These are phyloP conservation scores for Kondoa malvinella DNA, from an alignment of 768 basidiomycete species.

Conservation along the genomic window DNA sequence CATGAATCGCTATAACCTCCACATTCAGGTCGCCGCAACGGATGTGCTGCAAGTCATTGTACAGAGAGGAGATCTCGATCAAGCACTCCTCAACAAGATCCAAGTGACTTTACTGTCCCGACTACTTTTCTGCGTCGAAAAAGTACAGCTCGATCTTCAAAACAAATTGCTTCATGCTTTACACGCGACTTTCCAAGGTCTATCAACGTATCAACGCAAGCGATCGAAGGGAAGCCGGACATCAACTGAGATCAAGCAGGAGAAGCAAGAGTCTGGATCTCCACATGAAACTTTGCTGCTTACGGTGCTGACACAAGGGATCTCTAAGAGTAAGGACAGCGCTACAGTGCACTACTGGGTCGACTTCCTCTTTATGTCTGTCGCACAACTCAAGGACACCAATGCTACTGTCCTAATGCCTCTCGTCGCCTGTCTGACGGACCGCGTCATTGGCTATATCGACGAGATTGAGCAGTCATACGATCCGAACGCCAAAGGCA, in stretches of 20 bases:
- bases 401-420: slow-evolving; percentile 52
- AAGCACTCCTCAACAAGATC: slow-evolving; percentile 43
- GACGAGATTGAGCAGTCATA: slow-evolving; percentile 18
- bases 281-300: slow-evolving; percentile 49
- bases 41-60: slow-evolving; percentile 70
- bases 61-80: slow-evolving; percentile 61
- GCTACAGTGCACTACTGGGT: slow-evolving; percentile 86
- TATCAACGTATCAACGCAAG: background rate
- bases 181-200: slow-evolving; percentile 49
- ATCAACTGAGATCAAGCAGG: slow-evolving; percentile 10
- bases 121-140: slow-evolving; percentile 56
- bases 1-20: slow-evolving; percentile 48
- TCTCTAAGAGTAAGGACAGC: slow-evolving; percentile 50
- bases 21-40: slow-evolving; percentile 55
- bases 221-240: background rate
- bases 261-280: background rate
- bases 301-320: slow-evolving; percentile 64
- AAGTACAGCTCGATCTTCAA: slow-evolving; percentile 59
- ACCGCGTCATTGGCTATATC: slow-evolving; percentile 46
- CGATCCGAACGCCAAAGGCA: slow-evolving; percentile 34
- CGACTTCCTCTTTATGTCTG: slow-evolving; percentile 80
- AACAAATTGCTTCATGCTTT: slow-evolving; percentile 83
- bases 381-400: slow-evolving; percentile 64
- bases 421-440: slow-evolving; percentile 60
- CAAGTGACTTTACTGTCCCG: slow-evolving; percentile 58